Evolutionary conservation across 768 basidiomycete species (phyloP).

Genomic region (Lentinula detonsa): DNA sequence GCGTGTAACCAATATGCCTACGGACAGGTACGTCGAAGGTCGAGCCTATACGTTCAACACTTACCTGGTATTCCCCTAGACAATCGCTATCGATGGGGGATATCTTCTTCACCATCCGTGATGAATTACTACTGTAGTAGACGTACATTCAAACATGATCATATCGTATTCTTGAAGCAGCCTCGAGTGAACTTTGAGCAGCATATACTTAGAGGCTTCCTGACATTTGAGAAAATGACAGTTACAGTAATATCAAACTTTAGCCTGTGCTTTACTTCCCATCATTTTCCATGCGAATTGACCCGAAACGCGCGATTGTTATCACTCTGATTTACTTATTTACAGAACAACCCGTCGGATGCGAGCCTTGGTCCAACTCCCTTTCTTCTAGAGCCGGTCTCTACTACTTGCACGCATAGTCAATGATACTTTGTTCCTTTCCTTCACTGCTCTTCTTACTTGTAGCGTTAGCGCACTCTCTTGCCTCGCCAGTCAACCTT

Average conservation of each 20-base stretch:
- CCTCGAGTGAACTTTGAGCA: too few relatives aligned
- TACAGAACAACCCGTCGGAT: too few relatives aligned
- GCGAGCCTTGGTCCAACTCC: neutral
- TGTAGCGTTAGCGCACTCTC: neutral
- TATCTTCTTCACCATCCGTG: neutral
- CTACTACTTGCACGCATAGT: neutral
- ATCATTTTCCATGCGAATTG: too few relatives aligned
- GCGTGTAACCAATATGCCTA: conserved; percentile 3
- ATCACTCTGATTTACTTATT: too few relatives aligned
- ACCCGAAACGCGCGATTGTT: too few relatives aligned
- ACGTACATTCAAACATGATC: too few relatives aligned
- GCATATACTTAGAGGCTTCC: too few relatives aligned
- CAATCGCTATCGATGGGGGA: neutral
- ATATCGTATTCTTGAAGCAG: too few relatives aligned
- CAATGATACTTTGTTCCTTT: neutral
- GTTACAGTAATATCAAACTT: too few relatives aligned
- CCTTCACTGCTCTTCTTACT: neutral
- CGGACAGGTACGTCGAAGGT: neutral
- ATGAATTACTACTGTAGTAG: neutral
- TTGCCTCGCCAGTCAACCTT: neutral
- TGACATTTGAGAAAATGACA: too few relatives aligned
- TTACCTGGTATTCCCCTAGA: neutral
- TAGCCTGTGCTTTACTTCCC: too few relatives aligned
- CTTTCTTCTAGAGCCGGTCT: neutral
- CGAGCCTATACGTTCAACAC: neutral